These are phyloP conservation scores for Leucoagaricus sp. DNA, from an alignment of 1,284 basidiomycete genomes.

Conservation along the genomic window DNA sequence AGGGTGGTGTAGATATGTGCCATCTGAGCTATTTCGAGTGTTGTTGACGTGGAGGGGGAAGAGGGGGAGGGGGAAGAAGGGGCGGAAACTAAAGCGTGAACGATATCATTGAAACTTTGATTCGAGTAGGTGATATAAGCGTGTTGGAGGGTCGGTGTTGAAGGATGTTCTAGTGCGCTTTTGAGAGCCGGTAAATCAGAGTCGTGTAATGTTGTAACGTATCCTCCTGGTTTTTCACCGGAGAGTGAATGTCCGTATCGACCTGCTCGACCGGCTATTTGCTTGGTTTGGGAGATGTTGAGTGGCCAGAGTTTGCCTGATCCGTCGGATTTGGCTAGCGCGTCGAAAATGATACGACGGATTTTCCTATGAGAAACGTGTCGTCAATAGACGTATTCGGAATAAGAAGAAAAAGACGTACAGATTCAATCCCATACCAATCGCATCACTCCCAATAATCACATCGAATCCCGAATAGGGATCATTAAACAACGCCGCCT, in stretches of 20 bases:
- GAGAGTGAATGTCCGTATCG: slow-evolving; percentile 74
- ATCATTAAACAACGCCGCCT: slow-evolving; percentile 89
- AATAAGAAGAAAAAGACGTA: background rate
- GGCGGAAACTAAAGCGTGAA: slow-evolving; percentile 30
- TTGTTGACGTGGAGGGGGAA: slow-evolving; percentile 15
- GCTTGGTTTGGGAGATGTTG: slow-evolving; percentile 86
- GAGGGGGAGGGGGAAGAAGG: background rate
- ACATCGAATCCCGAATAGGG: slow-evolving; percentile 79
- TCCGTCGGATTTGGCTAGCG: slow-evolving; percentile 71
- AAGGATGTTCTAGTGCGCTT: slow-evolving; percentile 27
- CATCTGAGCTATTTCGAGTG: slow-evolving; percentile 41
- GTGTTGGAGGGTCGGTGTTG: slow-evolving; percentile 25
- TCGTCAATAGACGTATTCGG: background rate
- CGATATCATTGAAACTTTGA: slow-evolving; percentile 22
- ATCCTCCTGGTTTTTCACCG: slow-evolving; percentile 53
- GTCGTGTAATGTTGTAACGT: slow-evolving; percentile 27
- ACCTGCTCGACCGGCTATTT: slow-evolving; percentile 95
- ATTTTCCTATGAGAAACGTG: slow-evolving; percentile 68
- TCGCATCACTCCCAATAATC: slow-evolving; percentile 89
- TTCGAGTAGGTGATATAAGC: slow-evolving; percentile 25
- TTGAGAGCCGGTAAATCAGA: slow-evolving; percentile 35
- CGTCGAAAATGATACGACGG: slow-evolving; percentile 85
- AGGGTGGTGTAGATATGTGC: slow-evolving; percentile 49
- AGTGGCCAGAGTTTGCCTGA: slow-evolving; percentile 44
- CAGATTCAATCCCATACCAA: background rate